Evolutionary conservation across 805 yeast species (phyloP).

Genomic region (Monosporozyma solicola): DNA sequence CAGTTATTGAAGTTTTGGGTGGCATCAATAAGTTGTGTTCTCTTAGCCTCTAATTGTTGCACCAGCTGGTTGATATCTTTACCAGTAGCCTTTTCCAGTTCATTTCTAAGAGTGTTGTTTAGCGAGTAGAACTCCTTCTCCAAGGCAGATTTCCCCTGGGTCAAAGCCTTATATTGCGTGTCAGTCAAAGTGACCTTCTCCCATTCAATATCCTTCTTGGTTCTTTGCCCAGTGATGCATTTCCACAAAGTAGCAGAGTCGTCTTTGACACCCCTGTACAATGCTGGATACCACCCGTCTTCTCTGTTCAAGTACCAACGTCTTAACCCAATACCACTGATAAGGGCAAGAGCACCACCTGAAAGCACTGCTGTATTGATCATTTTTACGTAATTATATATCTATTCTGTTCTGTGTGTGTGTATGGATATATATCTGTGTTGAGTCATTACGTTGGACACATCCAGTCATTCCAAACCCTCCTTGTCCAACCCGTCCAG

Average conservation of each 20-base stretch:
- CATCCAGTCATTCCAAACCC: too few species aligned
- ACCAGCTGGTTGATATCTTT: not conserved
- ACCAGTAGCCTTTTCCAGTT: not conserved
- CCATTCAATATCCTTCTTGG: not conserved
- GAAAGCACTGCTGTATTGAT: not conserved
- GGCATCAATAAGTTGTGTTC: constrained; percentile 14
- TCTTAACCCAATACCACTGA: not conserved
- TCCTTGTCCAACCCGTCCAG: too few species aligned
- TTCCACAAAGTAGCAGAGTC: not conserved
- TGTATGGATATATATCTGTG: too few species aligned
- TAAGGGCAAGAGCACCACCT: not conserved
- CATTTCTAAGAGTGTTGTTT: not conserved
- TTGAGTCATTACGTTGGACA: too few species aligned
- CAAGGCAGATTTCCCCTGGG: not conserved
- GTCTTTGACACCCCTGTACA: not conserved
- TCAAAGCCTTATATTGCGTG: not conserved
- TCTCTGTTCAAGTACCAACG: not conserved
- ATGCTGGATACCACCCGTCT: not conserved
- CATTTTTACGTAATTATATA: not conserved
- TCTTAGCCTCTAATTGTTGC: constrained; percentile 10
- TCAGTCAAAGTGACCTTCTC: not conserved
- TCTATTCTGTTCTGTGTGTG: too few species aligned
- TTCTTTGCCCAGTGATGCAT: not conserved
- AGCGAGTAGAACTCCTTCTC: not conserved
- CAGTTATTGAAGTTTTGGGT: constrained; percentile 7